Evolutionary conservation across 1,139 yeast genomes (phyloP).

Genomic region (Debaryomyces psychrophilus): DNA sequence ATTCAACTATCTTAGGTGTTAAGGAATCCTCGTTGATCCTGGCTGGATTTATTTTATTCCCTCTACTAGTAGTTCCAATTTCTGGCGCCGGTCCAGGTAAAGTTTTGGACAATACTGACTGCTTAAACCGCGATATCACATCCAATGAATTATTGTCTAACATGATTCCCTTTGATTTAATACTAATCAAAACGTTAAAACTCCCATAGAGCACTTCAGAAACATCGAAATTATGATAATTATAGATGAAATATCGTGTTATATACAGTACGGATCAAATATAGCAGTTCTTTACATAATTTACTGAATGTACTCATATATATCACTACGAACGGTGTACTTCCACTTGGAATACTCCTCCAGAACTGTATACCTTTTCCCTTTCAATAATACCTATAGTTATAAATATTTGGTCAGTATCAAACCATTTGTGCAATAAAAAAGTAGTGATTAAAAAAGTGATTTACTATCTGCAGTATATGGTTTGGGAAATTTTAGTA

Average conservation of each 20-base stretch:
- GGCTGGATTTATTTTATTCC: conserved; percentile 32
- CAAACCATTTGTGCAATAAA: background rate
- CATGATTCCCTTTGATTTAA: conserved; percentile 23
- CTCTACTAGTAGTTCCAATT: conserved; percentile 37
- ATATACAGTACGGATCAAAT: background rate
- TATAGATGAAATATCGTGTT: background rate
- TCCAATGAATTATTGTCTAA: conserved; percentile 46
- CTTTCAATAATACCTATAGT: background rate
- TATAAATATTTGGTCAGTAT: background rate
- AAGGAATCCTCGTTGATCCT: conserved; percentile 27
- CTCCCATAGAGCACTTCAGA: background rate
- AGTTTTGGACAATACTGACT: conserved; percentile 33
- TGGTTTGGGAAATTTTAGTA: background rate
- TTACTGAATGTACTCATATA: background rate
- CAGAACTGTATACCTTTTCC: too few relatives aligned
- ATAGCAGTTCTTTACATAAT: background rate
- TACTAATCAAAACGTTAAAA: background rate
- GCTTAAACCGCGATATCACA: conserved; percentile 43
- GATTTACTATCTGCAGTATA: conserved; percentile 1
- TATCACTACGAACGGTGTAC: background rate
- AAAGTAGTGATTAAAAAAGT: background rate
- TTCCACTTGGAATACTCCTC: too few relatives aligned
- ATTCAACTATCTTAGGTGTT: conserved; percentile 43
- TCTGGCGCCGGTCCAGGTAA: conserved; percentile 15
- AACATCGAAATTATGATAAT: background rate